Evolutionary conservation across 2,329 filamentous ascomycete species (phyloP).

Genomic region (Scedosporium aurantiacum): DNA sequence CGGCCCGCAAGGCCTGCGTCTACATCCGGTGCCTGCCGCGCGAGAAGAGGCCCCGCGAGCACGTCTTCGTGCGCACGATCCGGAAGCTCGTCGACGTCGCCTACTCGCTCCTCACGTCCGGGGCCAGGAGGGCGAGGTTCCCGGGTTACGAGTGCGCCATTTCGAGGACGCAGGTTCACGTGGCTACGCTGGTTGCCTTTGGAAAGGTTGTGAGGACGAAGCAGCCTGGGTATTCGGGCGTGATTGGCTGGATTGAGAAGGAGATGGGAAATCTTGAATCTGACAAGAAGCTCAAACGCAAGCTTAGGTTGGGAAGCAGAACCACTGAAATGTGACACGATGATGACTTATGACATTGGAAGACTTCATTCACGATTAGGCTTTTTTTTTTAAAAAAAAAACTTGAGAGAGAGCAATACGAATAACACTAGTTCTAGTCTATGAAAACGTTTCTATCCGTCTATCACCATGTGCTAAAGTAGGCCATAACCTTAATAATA

Average conservation of each 20-base stretch:
- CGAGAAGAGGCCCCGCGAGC: conserved; percentile 41
- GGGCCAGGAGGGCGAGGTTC: conserved; percentile 30
- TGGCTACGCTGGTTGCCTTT: conserved; percentile 55
- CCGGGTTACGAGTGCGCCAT: conserved; percentile 44
- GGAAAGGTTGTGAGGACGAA: conserved; percentile 53
- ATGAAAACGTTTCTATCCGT: not conserved
- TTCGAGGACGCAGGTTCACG: conserved; percentile 5
- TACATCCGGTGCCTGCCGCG: conserved; percentile 48
- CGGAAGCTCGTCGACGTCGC: conserved; percentile 52
- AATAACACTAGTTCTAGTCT: not conserved
- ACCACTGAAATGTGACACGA: not conserved
- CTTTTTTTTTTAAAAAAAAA: not conserved
- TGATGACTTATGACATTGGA: not conserved
- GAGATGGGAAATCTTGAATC: conserved; percentile 24
- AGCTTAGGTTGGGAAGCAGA: not conserved
- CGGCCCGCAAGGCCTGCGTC: conserved; percentile 63
- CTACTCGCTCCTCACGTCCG: conserved; percentile 50
- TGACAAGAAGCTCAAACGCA: not conserved
- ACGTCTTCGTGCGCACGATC: conserved; percentile 52
- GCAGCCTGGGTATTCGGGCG: conserved; percentile 55
- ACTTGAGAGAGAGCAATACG: not conserved
- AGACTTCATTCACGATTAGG: not conserved
- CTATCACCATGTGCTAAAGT: not conserved
- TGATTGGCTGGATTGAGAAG: conserved; percentile 57
- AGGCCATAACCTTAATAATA: not conserved